Evolutionary conservation across 805 yeast species (phyloP), one percentile per base, ranked within the genome.

Genomic region (Saturnispora kantuleensis): DNA sequence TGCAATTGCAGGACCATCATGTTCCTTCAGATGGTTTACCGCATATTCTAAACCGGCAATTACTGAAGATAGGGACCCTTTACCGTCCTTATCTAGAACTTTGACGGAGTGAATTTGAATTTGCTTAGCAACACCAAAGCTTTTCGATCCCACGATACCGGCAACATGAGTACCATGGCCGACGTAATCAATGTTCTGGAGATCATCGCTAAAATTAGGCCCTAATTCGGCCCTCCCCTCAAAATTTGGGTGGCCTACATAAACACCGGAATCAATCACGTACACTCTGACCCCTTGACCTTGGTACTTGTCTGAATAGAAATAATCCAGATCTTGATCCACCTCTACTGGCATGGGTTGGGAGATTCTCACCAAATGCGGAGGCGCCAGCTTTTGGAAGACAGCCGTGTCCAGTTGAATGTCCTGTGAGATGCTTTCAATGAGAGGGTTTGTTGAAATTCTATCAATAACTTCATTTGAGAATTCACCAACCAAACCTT

Each of bases 101-200:
- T 88, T 89, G 10, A 90, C 77, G 21, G 83, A 93, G 9, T 84
- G 67, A 8, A 88, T 57, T 9, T 68, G 67, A 12, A 75, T 76
- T 35, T 73, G 62, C 59, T 89, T 88, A 13, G 95, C 86, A 3
- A 86, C 93, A 6, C 97, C 97, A 64, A 68, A 88, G 2, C 79
- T 76, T 43, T 65, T 69, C 2, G 96, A 84, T 0, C 90, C 96
- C 45, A 86, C 73, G 10, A 86, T 66, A 3, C 96, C 96, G 0
- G 96, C 95, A 39, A 89, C 94, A 62, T 88, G 96, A 1, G 96
- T 86, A 0, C 96, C 97, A 60, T 88, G 97, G 0, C 96, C 96
- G 53, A 81, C 80, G 9, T 64, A 64, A 58, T 89, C 96, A 4
- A 54, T 46, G 6, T 84, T 86, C 1, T 68, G 56, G 1, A 77